These are phyloP conservation scores for Phellopilus nigrolimitatus DNA, from an alignment of 1,284 basidiomycete species.

Conservation along the genomic window DNA sequence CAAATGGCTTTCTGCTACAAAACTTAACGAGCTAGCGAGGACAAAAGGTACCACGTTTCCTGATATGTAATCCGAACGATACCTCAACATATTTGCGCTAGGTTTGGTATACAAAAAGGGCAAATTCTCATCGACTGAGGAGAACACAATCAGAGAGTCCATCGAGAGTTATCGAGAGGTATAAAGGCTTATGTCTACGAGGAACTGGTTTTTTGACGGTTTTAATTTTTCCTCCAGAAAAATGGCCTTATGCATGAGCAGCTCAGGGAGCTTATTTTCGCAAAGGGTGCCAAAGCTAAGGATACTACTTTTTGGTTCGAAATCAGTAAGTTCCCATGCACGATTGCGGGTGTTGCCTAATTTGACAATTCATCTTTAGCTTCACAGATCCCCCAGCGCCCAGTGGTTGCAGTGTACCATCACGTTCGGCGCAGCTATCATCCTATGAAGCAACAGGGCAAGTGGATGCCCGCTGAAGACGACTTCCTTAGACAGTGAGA, in stretches of 20 bases:
- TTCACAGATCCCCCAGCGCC: constrained; percentile 61
- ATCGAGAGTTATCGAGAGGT: constrained; percentile 62
- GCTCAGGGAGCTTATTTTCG: constrained; percentile 57
- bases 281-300: constrained; percentile 54
- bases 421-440: constrained; percentile 67
- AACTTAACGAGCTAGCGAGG: constrained; percentile 61
- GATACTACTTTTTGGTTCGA: constrained; percentile 68
- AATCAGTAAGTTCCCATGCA: constrained; percentile 49
- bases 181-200: constrained; percentile 25
- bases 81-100: constrained; percentile 28
- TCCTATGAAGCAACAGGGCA: constrained; percentile 61
- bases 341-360: constrained; percentile 14
- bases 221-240: constrained; percentile 31
- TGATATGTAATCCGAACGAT: constrained; percentile 8
- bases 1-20: constrained; percentile 67
- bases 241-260: constrained; percentile 49
- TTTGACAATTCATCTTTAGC: constrained; percentile 37
- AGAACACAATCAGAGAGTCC: constrained; percentile 55
- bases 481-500: constrained; percentile 54
- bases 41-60: constrained; percentile 47
- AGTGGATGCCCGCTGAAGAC: constrained; percentile 70
- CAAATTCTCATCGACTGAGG: constrained; percentile 75
- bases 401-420: constrained; percentile 78
- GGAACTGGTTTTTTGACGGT: constrained; percentile 3
- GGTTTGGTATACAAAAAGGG: constrained; percentile 81